Base-by-base conservation (phyloP, 352 stramenopile genomes). In the Globisporangium cylindrosporum region DNA sequence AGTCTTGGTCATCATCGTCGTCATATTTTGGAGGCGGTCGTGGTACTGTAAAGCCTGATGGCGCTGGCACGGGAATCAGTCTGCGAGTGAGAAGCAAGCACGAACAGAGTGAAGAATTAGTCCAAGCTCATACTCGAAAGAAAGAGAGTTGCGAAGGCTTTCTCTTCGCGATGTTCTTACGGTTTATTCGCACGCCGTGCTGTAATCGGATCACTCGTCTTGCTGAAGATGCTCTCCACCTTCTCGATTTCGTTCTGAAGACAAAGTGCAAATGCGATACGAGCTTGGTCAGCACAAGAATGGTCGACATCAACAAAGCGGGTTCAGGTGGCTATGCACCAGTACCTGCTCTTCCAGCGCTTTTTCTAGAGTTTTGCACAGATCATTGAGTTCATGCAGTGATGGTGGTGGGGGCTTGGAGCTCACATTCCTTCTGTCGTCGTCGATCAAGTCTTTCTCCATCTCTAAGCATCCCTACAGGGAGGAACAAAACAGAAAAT, bases 401-500 rank as follows among this genome's bases (percentile, higher is more conserved):
- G 86, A 80, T 18, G 86, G 86, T 22, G 79, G 76, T 12, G 79
- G 67, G 9, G 46, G 48, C 8, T 80, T 79, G 1, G 66, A 69
- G 1, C 27, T 12, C 34, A 89, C 75, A 38, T 83, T 79, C 25
- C 80, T 71, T 55, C 79, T 75, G 56, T 94, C 86, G 25, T 92
- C 84, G 41, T 93, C 84, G 25, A 94, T 84, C 18, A 94, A 71
- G 66, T 93, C 86, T 56, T 94, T 82, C 59, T 94, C 86, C 86
- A 94, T 94, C 71, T 94, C 86, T 22, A 94, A 75, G 58, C 86
- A 94, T 27, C 83, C 73, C 86, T 94, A 54, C 29, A 46, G 5
- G 14, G 20, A 29, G 8, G 6, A 27, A 24, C 1, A 32, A 32
- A 32, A 7, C 29, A 32, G 3, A 32, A 32, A 32, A 32, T 7